Conservation (phyloP, 1,139 yeast genomes). For the Suhomyces anneliseae region DNA sequence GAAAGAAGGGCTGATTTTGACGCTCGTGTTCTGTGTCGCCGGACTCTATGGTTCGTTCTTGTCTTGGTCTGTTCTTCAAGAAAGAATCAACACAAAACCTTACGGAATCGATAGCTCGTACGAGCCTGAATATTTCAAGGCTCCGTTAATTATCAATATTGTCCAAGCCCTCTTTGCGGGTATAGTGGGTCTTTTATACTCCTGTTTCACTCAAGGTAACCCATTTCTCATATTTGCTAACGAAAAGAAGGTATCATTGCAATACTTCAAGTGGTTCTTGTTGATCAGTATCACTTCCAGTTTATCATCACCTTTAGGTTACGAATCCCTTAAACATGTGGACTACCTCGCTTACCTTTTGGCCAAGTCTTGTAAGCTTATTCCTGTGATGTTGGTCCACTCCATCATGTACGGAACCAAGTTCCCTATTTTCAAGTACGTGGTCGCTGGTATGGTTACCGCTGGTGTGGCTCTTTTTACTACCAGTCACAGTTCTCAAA, state of each 20-base stretch:
- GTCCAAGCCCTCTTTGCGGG: slow-evolving; percentile 76
- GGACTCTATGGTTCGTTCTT: slow-evolving; percentile 86
- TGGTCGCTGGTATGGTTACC: slow-evolving; percentile 76
- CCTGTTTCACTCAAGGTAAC: slow-evolving; percentile 31
- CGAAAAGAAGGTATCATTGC: slow-evolving; percentile 15
- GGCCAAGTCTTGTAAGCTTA: slow-evolving; percentile 89
- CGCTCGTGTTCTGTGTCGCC: slow-evolving; percentile 53
- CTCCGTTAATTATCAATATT: slow-evolving; percentile 74
- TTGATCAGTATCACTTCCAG: slow-evolving; percentile 78
- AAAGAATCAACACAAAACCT: slow-evolving; percentile 76
- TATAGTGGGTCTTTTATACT: slow-evolving; percentile 62
- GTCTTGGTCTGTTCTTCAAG: slow-evolving; percentile 91
- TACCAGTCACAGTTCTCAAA: slow-evolving; percentile 34
- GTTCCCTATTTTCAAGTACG: slow-evolving; percentile 75
- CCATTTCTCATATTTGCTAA: slow-evolving; percentile 33
- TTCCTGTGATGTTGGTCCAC: slow-evolving; percentile 90
- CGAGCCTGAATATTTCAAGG: slow-evolving; percentile 57
- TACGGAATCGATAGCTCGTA: slow-evolving; percentile 50
- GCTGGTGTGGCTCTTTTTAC: slow-evolving; percentile 82
- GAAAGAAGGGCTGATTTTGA: slow-evolving; percentile 24
- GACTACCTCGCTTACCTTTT: slow-evolving; percentile 82
- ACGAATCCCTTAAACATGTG: slow-evolving; percentile 74
- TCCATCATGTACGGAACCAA: slow-evolving; percentile 65
- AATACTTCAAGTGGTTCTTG: slow-evolving; percentile 44
- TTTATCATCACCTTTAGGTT: slow-evolving; percentile 76